phyloP scores from a whole-genome alignment of 768 basidiomycete species.

The Wakefieldia striispora region DNA sequence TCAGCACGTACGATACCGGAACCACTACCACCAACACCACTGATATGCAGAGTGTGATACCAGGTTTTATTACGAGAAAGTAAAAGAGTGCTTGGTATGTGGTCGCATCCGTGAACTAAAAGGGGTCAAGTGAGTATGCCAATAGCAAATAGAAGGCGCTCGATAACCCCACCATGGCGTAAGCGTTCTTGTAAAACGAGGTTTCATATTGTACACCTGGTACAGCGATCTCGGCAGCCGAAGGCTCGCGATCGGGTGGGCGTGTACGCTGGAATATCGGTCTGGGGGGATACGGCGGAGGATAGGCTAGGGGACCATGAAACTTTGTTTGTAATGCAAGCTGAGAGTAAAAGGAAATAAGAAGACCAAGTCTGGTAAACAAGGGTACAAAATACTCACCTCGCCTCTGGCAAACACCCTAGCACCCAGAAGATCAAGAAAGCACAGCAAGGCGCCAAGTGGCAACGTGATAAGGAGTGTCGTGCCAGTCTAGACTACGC shows the following conservation, averaged over 20 bases:
- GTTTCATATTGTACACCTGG: conserved; percentile 47
- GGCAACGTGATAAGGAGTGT: conserved; percentile 78
- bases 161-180: conserved; percentile 62
- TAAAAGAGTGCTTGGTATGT: conserved; percentile 87
- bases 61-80: conserved; percentile 83
- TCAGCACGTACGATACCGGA: conserved; percentile 53
- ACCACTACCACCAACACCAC: conserved; percentile 54
- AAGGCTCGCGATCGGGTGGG: conserved; percentile 36
- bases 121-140: conserved; percentile 7
- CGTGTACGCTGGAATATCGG: conserved; percentile 74
- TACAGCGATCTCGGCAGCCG: conserved; percentile 49
- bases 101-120: conserved; percentile 74
- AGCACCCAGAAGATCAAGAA: conserved; percentile 74
- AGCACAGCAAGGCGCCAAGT: conserved; percentile 73
- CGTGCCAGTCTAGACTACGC: conserved; percentile 59
- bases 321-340: conserved; percentile 68
- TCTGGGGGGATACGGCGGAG: conserved; percentile 60
- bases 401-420: conserved; percentile 70
- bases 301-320: conserved; percentile 64
- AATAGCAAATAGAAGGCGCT: neutral
- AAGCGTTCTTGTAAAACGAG: conserved; percentile 80
- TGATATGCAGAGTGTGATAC: conserved; percentile 68
- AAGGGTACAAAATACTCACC: conserved; percentile 35
- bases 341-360: conserved; percentile 32
- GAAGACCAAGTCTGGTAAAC: neutral